Evolutionary conservation across 306 rosid genomes (phyloP), one percentile per base, ranked within the genome.

Genomic region (Lablab purpureus): DNA sequence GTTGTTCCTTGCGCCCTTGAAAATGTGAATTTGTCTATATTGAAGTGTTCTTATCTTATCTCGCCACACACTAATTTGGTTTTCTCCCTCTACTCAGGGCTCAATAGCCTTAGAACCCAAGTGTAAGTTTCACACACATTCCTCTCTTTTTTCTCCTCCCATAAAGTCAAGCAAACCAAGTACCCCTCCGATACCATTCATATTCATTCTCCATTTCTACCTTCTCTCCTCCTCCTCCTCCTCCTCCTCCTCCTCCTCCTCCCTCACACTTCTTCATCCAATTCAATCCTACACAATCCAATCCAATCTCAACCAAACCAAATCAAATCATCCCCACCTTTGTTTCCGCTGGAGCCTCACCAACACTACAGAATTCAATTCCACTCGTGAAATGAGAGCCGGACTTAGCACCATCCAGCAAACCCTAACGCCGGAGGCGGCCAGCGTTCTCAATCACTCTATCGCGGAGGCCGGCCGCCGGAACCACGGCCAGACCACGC

Each of bases 401-500:
- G 98, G 97, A 37, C 77, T 93, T 54, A 93, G 97, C 64, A 95
- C 98, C 81, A 93, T 95, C 91, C 97, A 90, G 79, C 98, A 95
- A 83, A 95, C 99, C 88, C 93, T 93, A 79, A 93, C 99, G 87
- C 88, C 97, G 54, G 99, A 96, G 87, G 98, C 99, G 89, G 96
- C 96, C 21, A 90, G 90, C 75, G 97, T 96, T 21, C 80, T 96
- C 70, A 93, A 93, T 76, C 93, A 96, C 78, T 90, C 96, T 50
- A 96, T 96, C 81, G 96, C 92, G 12, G 99, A 96, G 67, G 97
- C 99, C 0, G 94, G 91, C 7, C 91, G 98, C 2, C 92, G 98
- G 3, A 93, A 93, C 80, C 99, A 96, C 51, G 97, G 98, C 43
- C 99, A 96, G 13, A 93, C 99, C 0, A 96, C 99, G 85, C 99